phyloP scores from a whole-genome alignment of 2,329 filamentous ascomycete species.

The Madurella fahalii region DNA sequence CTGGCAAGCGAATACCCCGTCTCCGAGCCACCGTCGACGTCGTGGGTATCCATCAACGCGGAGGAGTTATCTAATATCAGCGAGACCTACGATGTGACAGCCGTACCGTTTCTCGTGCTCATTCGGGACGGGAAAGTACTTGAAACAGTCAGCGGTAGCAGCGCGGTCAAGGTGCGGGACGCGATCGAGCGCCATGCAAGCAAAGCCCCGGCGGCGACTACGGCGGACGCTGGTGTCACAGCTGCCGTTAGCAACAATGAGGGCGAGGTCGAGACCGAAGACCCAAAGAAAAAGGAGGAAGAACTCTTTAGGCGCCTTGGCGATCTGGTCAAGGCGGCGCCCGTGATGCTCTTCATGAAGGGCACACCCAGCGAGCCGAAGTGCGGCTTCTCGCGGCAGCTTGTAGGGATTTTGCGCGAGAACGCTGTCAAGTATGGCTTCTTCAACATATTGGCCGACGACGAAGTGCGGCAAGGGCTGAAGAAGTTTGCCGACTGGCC shows the following conservation, averaged over 20 bases:
- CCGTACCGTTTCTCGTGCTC: constrained; percentile 87
- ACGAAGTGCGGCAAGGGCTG: constrained; percentile 91
- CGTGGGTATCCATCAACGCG: constrained; percentile 88
- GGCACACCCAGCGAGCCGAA: constrained; percentile 93
- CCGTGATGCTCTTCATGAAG: constrained; percentile 99
- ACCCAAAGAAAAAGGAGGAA: constrained; percentile 66
- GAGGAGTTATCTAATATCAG: constrained; percentile 91
- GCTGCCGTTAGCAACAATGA: constrained; percentile 40
- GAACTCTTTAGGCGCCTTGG: constrained; percentile 76
- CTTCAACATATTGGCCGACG: constrained; percentile 97
- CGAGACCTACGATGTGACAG: constrained; percentile 89
- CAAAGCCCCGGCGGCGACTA: constrained; percentile 32
- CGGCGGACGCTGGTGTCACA: constrained; percentile 32
- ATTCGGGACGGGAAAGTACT: constrained; percentile 70
- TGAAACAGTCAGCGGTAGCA: constrained; percentile 85
- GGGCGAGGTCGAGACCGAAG: constrained; percentile 36
- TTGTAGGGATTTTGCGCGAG: constrained; percentile 82
- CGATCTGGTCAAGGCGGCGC: constrained; percentile 88
- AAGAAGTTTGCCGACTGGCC: constrained; percentile 99
- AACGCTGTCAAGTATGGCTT: constrained; percentile 94
- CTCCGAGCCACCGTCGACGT: constrained; percentile 60
- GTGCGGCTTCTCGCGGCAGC: constrained; percentile 90
- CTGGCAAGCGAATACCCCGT: constrained; percentile 82
- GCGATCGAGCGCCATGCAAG: constrained; percentile 80
- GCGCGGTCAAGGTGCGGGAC: constrained; percentile 76